phyloP scores from a whole-genome alignment of 75 land plant species.

The Azolla pinnata region DNA sequence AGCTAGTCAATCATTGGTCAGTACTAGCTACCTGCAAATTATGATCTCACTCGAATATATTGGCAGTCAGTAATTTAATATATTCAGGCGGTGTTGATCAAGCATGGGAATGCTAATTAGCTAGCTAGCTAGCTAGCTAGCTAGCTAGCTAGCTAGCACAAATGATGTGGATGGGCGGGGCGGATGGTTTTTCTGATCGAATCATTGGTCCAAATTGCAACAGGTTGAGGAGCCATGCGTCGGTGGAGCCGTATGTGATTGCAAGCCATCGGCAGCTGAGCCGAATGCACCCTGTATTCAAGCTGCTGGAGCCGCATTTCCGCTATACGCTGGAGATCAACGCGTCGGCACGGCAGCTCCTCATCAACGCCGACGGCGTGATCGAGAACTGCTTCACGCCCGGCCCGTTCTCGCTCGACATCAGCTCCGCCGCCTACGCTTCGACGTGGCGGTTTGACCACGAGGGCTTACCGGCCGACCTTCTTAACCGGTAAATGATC shows the following conservation, averaged over 20 bases:
- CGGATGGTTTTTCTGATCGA: too few species aligned
- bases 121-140: too few species aligned
- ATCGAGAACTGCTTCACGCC: conserved; percentile 79
- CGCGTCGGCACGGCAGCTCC: conserved; percentile 56
- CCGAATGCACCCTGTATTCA: conserved; percentile 73
- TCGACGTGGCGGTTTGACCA: conserved; percentile 70
- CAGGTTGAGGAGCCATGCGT: conserved; percentile 75
- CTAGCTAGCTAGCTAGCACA: too few species aligned
- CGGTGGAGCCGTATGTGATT: conserved; percentile 68
- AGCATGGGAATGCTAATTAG: too few species aligned
- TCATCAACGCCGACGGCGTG: conserved; percentile 72
- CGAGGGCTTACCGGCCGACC: conserved; percentile 87
- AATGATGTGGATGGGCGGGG: too few species aligned
- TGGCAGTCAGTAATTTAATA: too few species aligned
- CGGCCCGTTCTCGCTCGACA: conserved; percentile 53
- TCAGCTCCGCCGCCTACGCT: conserved; percentile 55
- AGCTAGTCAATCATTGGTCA: conserved; percentile 82
- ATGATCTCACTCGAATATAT: too few species aligned
- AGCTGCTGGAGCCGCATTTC: conserved; percentile 74
- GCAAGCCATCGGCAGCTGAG: conserved; percentile 74
- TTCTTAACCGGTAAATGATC: conserved; percentile 30
- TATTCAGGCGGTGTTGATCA: too few species aligned
- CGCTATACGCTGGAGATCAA: conserved; percentile 85
- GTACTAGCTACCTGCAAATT: too few species aligned
- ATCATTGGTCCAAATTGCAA: too few species aligned